Base-by-base conservation (phyloP, 768 basidiomycete species). In the Gloeostereum incarnatum region DNA sequence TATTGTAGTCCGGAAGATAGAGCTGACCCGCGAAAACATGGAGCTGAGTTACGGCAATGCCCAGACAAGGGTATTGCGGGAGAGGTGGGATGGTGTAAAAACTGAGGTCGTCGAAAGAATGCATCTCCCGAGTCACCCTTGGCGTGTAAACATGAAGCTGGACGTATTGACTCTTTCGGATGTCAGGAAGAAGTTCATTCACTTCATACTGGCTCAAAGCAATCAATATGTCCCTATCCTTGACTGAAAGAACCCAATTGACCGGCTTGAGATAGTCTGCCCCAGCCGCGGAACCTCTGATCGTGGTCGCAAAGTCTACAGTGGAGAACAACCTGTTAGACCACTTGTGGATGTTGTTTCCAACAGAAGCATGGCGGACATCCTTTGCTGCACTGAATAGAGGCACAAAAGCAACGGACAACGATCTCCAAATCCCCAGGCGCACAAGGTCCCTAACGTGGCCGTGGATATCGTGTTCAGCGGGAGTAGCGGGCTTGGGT, bases 1-100 rank as follows among this genome's bases (percentile, higher is more conserved):
- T 49, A 16, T 48, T 38, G 13, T 53, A 41, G 40, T 58, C 47
- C 21, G 39, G 34, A 6, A 62, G 44, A 31, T 58, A 61, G 3
- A 61, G 53, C 31, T 62, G 54, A 2, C 59, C 61, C 0, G 58
- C 42, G 27, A 59, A 60, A 8, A 60, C 36, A 34, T 59, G 56
- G 25, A 60, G 43, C 34, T 48, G 40, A 21, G 35, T 35, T 4
- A 50, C 40, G 10, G 23, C 27, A 6, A n/a, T 4, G 13, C 24
- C 5, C 0, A 38, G 33, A 9, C 40, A 16, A 11, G 36, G 38
- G 22, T 38, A 32, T 13, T 13, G 23, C 16, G 4, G 31, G 22
- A 46, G 41, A 1, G 19, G 10, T 2, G 60, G 48, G 21, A 56
- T 48, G 22, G 60, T 59, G 19, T 50, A 47, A 7, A 59, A 41